Base-by-base conservation (phyloP, 2,329 filamentous ascomycete species). In the Clarireedia paspali region DNA sequence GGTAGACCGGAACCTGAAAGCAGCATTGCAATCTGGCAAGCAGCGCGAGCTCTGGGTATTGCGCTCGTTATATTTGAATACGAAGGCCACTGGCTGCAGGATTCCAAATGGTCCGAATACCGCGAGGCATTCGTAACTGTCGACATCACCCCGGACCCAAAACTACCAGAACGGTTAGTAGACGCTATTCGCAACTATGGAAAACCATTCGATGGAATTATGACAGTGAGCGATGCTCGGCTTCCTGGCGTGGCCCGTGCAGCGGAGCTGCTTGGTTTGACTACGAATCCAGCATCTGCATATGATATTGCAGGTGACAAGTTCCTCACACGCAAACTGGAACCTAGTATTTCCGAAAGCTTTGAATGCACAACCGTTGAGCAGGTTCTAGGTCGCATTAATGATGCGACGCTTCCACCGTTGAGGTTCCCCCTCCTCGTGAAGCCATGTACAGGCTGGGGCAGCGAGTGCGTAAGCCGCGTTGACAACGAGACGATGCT, bases 181-280 rank as follows among this genome's bases (percentile, higher is more conserved):
- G 59, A 65, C 0, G 68, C 68, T 0, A 57, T 73, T 2, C 49
- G 55, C 5, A 42, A 55, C 10, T 64, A 68, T 38, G 49, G 60
- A 1, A 55, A 57, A 1, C 55, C 56, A 2, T 63, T 74, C 9
- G 62, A 74, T 51, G 72, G 72, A 1, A 63, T 75, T n/a, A 62
- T 71, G 6, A 70, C 70, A 14, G 66, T 71, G 46, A 68, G 62
- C 49, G 71, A 74, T 54, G 61, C 60, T 6, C 63, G 63, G 6
- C 40, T 70, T 7, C 53, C 63, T 5, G 54, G 50, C 10, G 44
- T 72, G 15, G 70, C 72, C 2, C 46, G 57, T 47, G 71, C 70
- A 2, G 68, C 67, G 20, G 48, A 64, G 47, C 55, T 64, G 2
- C 60, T 75, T 6, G 66, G 64, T 0, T 56, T 74, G 14, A 64